Percentiles rank a stretch among this genome's conserved stretches.
phyloP scores from a whole-genome alignment of 2,329 filamentous ascomycete genomes.

The Apiospora hydei region DNA sequence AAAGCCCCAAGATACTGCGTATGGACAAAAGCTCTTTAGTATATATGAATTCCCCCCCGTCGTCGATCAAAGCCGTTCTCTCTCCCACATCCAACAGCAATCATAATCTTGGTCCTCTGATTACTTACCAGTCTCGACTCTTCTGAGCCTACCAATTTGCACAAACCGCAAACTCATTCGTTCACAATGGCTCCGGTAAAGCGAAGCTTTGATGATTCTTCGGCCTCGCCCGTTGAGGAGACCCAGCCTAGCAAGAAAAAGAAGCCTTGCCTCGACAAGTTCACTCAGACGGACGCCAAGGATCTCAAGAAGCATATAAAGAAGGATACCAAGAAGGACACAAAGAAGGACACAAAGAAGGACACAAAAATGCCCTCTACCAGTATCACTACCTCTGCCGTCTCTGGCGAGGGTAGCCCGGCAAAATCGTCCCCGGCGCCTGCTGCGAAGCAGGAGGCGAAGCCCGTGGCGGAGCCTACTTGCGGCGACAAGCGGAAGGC shows the following conservation, averaged over 20 bases:
- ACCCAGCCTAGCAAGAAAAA: not conserved
- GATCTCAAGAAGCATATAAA: not conserved
- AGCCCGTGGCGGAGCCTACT: not conserved
- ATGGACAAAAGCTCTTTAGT: not conserved
- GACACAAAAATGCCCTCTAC: too few species aligned
- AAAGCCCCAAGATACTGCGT: not conserved
- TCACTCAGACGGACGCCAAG: not conserved
- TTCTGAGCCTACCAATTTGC: not conserved
- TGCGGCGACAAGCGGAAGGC: not conserved
- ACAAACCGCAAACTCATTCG: not conserved
- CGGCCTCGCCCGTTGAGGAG: not conserved
- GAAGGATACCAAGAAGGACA: not conserved
- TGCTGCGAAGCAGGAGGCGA: too few species aligned
- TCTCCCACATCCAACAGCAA: not conserved
- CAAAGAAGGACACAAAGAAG: not conserved
- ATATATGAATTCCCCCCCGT: not conserved
- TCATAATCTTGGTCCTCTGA: not conserved
- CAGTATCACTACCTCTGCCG: too few species aligned
- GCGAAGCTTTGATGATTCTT: not conserved
- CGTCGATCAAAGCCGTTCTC: not conserved
- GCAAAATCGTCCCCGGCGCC: not conserved
- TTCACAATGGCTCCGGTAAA: not conserved
- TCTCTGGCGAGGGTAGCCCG: too few species aligned
- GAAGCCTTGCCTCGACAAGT: not conserved
- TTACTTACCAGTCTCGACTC: not conserved